Percentiles rank a stretch among this genome's conserved stretches.
Evolutionary conservation across 129 eudicot species (phyloP).

Genomic region (Helianthus annuus): DNA sequence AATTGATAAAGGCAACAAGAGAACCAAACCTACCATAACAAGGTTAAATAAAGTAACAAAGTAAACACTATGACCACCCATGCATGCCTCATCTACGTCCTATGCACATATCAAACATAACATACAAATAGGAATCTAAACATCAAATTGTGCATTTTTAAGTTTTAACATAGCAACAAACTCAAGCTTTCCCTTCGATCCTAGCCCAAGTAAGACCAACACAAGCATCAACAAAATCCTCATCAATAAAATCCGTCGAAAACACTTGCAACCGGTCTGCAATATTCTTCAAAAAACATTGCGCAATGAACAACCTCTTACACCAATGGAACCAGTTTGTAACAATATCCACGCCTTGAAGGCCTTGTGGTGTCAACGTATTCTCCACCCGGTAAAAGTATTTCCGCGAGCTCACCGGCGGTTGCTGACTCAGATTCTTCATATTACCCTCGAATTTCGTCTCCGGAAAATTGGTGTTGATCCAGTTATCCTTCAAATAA

Average conservation of each 20-base stretch:
- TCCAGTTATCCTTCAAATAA: constrained; percentile 88
- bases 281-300: constrained; percentile 51
- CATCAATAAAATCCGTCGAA: constrained; percentile 79
- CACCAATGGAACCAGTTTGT: constrained; percentile 72
- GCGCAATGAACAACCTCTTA: constrained; percentile 63
- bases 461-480: constrained; percentile 79
- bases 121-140: too few species aligned
- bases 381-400: constrained; percentile 92
- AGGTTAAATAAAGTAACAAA: too few species aligned
- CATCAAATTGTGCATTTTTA: background rate
- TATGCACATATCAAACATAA: too few species aligned
- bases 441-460: constrained; percentile 86
- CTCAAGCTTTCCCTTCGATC: constrained; percentile 62
- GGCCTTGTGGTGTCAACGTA: constrained; percentile 88
- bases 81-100: too few species aligned
- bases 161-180: too few species aligned
- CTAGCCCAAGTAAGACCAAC: constrained; percentile 79
- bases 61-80: too few species aligned
- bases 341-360: constrained; percentile 65
- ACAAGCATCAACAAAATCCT: constrained; percentile 87
- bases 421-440: constrained; percentile 73
- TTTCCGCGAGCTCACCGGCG: constrained; percentile 50
- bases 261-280: constrained; percentile 73
- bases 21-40: too few species aligned
- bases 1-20: too few species aligned